These are phyloP conservation scores for Lipomyces mesembrius DNA, from an alignment of 805 yeast genomes.

Conservation along the genomic window DNA sequence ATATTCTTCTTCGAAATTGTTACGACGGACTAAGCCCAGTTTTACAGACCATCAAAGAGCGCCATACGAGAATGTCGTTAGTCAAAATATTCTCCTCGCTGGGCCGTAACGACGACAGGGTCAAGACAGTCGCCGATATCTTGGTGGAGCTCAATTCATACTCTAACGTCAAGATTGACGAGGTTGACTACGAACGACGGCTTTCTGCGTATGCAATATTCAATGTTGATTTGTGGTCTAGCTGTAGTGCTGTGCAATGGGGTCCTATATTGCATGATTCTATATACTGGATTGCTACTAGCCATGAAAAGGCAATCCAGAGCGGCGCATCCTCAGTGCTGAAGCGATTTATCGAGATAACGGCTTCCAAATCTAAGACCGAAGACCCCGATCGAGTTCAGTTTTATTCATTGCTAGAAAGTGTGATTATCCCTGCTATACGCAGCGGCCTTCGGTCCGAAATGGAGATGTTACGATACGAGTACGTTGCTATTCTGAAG, in stretches of 20 bases:
- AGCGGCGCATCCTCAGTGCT: slow-evolving; percentile 72
- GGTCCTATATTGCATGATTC: slow-evolving; percentile 70
- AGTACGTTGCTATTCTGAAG: slow-evolving; percentile 67
- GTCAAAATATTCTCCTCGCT: slow-evolving; percentile 64
- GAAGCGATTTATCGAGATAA: slow-evolving; percentile 64
- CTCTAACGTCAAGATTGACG: slow-evolving; percentile 63
- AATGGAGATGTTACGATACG: slow-evolving; percentile 68
- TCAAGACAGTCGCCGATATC: slow-evolving; percentile 56
- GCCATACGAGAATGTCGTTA: slow-evolving; percentile 64
- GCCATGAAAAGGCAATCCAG: slow-evolving; percentile 78
- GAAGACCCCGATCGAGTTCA: slow-evolving; percentile 47
- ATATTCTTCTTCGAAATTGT: slow-evolving; percentile 50
- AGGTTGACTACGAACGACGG: slow-evolving; percentile 78
- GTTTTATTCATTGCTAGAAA: slow-evolving; percentile 48
- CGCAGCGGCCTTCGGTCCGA: slow-evolving; percentile 66
- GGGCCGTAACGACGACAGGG: slow-evolving; percentile 56
- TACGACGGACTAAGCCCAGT: slow-evolving; percentile 60
- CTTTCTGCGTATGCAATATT: slow-evolving; percentile 67
- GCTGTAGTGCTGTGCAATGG: slow-evolving; percentile 68
- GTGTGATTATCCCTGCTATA: slow-evolving; percentile 65
- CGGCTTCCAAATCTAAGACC: slow-evolving; percentile 48
- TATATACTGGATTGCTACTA: slow-evolving; percentile 73
- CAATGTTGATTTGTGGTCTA: slow-evolving; percentile 58
- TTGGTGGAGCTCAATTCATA: slow-evolving; percentile 71
- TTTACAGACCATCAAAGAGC: slow-evolving; percentile 63